Conservation (phyloP, 1,139 yeast species). For the Hansenula sp. region DNA sequence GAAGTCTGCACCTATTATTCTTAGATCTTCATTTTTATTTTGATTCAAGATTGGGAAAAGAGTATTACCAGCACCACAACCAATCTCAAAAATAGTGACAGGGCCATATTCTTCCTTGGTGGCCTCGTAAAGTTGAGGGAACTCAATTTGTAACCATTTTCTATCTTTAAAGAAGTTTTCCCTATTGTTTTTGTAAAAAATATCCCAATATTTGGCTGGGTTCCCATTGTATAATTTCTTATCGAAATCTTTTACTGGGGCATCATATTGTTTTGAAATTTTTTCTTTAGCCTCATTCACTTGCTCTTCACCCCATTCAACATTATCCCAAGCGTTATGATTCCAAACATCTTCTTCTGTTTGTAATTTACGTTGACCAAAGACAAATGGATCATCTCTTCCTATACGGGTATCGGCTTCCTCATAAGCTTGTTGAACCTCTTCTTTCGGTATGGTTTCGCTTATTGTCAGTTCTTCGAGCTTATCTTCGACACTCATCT, state of each 20-base stretch:
- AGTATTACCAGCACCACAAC: slow-evolving; percentile 99
- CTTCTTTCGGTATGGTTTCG: neutral
- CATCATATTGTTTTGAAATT: slow-evolving; percentile 69
- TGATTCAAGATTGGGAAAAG: slow-evolving; percentile 83
- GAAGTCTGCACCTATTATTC: slow-evolving; percentile 84
- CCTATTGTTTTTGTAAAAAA: slow-evolving; percentile 82
- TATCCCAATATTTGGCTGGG: slow-evolving; percentile 96
- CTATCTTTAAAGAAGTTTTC: slow-evolving; percentile 96
- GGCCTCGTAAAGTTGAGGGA: slow-evolving; percentile 78
- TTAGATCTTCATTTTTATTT: slow-evolving; percentile 74
- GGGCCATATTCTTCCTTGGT: slow-evolving; percentile 70
- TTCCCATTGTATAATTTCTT: slow-evolving; percentile 72
- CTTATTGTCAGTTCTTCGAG: neutral
- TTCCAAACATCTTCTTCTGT: slow-evolving; percentile 81
- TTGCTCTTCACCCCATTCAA: slow-evolving; percentile 96
- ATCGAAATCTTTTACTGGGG: slow-evolving; percentile 85
- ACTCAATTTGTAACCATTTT: slow-evolving; percentile 93
- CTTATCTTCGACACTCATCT: slow-evolving; percentile 1
- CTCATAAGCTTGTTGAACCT: slow-evolving; percentile 1
- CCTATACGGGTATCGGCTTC: slow-evolving; percentile 50
- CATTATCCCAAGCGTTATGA: slow-evolving; percentile 98
- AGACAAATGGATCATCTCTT: slow-evolving; percentile 85
- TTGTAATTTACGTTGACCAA: slow-evolving; percentile 79
- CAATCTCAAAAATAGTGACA: slow-evolving; percentile 79
- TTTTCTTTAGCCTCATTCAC: slow-evolving; percentile 67